Evolutionary conservation across 2,329 filamentous ascomycete genomes (phyloP).

Genomic region (Phyllosticta citribraziliensis): DNA sequence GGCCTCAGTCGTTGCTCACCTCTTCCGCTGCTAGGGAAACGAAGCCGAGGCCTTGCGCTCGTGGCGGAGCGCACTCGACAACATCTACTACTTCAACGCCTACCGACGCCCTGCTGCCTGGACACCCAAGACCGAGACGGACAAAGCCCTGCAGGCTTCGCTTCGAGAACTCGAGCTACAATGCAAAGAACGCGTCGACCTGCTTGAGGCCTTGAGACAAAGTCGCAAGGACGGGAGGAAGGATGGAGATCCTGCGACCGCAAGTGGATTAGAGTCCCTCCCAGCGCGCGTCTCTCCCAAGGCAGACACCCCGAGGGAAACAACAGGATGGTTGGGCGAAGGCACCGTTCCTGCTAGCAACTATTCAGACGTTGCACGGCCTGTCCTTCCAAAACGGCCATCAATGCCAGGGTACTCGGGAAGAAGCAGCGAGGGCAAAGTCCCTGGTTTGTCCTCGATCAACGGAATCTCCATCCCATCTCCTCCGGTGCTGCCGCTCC

Average conservation of each 20-base stretch:
- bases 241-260: slow-evolving; percentile 16
- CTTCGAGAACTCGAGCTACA: slow-evolving; percentile 76
- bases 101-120: slow-evolving; percentile 62
- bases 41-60: slow-evolving; percentile 82
- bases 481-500: neutral
- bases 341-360: slow-evolving; percentile 73
- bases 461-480: neutral
- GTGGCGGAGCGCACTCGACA: slow-evolving; percentile 80
- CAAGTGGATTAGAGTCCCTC: neutral
- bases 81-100: slow-evolving; percentile 78
- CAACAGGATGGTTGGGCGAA: slow-evolving; percentile 59
- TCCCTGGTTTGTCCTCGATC: neutral
- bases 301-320: neutral
- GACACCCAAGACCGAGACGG: slow-evolving; percentile 67
- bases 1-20: slow-evolving; percentile 5
- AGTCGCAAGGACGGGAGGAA: slow-evolving; percentile 47
- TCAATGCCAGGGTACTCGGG: slow-evolving; percentile 30
- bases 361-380: slow-evolving; percentile 73
- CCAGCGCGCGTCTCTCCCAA: neutral
- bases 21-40: slow-evolving; percentile 54
- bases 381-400: slow-evolving; percentile 50
- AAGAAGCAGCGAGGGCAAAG: slow-evolving; percentile 31
- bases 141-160: slow-evolving; percentile 72
- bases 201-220: slow-evolving; percentile 69
- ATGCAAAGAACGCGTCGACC: slow-evolving; percentile 85